phyloP scores from a whole-genome alignment of 176 grass and related monocot genomes.

The Ensete glaucum region DNA sequence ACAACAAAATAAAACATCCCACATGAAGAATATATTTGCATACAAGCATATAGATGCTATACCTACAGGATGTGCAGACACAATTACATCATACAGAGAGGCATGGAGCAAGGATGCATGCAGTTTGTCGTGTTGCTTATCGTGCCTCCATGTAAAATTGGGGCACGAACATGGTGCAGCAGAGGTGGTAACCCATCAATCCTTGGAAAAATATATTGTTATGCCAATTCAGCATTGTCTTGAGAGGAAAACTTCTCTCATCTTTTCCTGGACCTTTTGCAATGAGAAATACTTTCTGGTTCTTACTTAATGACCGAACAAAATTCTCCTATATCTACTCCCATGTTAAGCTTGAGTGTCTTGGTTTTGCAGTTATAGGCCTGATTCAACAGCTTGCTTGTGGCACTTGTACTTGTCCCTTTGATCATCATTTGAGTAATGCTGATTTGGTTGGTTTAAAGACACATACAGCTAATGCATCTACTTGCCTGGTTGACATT shows the following conservation, averaged over 20 bases:
- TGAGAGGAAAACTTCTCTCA: not conserved
- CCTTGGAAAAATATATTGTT: no score
- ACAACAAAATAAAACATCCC: no score
- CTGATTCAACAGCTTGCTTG: not conserved
- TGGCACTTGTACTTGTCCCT: not conserved
- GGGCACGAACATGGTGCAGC: not conserved
- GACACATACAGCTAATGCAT: not conserved
- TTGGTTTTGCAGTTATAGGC: not conserved
- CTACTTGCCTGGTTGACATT: not conserved
- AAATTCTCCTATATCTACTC: not conserved
- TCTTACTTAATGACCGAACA: not conserved
- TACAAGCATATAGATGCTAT: no score
- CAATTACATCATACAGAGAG: no score
- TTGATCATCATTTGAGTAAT: not conserved
- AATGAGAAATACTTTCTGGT: not conserved
- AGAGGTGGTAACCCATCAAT: not conserved
- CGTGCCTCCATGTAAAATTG: no score
- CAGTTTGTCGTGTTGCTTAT: no score
- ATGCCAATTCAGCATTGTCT: not conserved
- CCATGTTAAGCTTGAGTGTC: not conserved
- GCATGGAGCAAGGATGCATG: no score
- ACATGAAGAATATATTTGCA: no score
- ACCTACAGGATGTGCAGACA: no score
- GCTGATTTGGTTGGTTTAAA: not conserved
- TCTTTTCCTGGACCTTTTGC: not conserved